These are phyloP conservation scores for Aspergillus nanangensis DNA, from an alignment of 495 filamentous ascomycete genomes.

Conservation along the genomic window DNA sequence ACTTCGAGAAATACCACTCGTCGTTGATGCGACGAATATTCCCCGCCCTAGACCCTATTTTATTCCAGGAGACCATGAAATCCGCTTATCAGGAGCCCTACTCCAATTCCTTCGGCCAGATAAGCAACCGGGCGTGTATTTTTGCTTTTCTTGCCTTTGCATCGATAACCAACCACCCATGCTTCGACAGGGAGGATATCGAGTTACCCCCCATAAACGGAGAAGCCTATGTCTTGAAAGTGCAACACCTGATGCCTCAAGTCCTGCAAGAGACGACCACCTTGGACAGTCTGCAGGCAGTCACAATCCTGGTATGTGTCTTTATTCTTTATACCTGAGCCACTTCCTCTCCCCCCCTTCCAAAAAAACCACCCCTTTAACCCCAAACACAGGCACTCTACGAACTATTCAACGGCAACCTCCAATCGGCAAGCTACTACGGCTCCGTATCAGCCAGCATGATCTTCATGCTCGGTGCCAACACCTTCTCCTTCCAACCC, in stretches of 20 bases:
- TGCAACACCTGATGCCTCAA: constrained; percentile 35
- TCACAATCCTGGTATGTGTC: constrained; percentile 39
- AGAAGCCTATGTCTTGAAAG: constrained; percentile 30
- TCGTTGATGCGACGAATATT: constrained; percentile 38
- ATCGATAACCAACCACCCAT: constrained; percentile 20
- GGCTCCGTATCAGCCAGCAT: constrained; percentile 38
- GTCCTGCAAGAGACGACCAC: constrained; percentile 36
- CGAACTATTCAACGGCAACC: constrained; percentile 40
- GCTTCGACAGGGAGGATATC: not conserved
- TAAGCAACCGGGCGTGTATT: constrained; percentile 35
- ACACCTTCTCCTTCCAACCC: constrained; percentile 17
- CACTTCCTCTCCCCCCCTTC: no score
- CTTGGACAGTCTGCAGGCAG: constrained; percentile 37
- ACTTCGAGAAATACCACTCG: constrained; percentile 20
- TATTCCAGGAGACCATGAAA: constrained; percentile 39
- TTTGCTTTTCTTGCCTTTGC: constrained; percentile 42
- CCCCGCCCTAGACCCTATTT: constrained; percentile 33
- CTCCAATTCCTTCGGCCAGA: constrained; percentile 11
- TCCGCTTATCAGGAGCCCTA: constrained; percentile 30
- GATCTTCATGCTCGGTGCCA: constrained; percentile 45
- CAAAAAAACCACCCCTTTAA: no score
- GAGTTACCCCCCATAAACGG: constrained; percentile 24
- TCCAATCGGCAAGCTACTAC: constrained; percentile 40
- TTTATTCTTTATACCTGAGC: not conserved
- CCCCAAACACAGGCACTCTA: constrained; percentile 30